These are phyloP conservation scores for Erythrobasidium hasegawianum DNA, from an alignment of 1,284 basidiomycete species.

Conservation along the genomic window DNA sequence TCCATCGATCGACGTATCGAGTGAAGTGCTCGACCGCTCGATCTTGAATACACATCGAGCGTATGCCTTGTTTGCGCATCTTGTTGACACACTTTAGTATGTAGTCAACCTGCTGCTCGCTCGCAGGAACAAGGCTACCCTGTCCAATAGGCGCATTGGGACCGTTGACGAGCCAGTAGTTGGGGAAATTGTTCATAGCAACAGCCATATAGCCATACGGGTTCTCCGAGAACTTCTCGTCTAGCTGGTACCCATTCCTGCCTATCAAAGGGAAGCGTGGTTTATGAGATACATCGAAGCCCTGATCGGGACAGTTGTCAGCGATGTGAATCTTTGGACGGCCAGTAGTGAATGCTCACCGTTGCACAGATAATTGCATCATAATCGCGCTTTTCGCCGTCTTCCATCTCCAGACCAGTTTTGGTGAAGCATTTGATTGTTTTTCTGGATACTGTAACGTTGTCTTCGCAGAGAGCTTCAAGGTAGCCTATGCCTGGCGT, in stretches of 20 bases:
- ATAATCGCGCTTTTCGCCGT: slow-evolving; percentile 25
- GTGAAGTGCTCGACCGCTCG: slow-evolving; percentile 28
- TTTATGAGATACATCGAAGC: slow-evolving; percentile 34
- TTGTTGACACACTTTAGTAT: slow-evolving; percentile 23
- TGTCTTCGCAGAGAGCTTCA: slow-evolving; percentile 23
- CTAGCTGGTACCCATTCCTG: slow-evolving; percentile 21
- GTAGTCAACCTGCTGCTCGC: slow-evolving; percentile 26
- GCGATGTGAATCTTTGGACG: background rate
- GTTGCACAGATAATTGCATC: slow-evolving; percentile 35
- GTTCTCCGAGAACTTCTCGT: slow-evolving; percentile 10
- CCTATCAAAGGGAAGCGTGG: slow-evolving; percentile 23
- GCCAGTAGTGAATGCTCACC: background rate
- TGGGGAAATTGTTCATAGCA: slow-evolving; percentile 15
- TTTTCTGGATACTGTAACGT: slow-evolving; percentile 12
- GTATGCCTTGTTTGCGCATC: slow-evolving; percentile 21
- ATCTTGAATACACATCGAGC: slow-evolving; percentile 27
- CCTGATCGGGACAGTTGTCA: slow-evolving; percentile 4
- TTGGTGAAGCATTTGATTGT: slow-evolving; percentile 20
- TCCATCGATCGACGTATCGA: slow-evolving; percentile 17
- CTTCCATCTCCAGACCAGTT: slow-evolving; percentile 12
- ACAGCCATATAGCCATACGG: slow-evolving; percentile 25
- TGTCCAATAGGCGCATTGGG: slow-evolving; percentile 19
- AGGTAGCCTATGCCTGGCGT: slow-evolving; percentile 36
- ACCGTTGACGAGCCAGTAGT: slow-evolving; percentile 15
- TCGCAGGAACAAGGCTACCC: slow-evolving; percentile 25